phyloP scores from a whole-genome alignment of 345 rosid genomes.

The Draba incana region DNA sequence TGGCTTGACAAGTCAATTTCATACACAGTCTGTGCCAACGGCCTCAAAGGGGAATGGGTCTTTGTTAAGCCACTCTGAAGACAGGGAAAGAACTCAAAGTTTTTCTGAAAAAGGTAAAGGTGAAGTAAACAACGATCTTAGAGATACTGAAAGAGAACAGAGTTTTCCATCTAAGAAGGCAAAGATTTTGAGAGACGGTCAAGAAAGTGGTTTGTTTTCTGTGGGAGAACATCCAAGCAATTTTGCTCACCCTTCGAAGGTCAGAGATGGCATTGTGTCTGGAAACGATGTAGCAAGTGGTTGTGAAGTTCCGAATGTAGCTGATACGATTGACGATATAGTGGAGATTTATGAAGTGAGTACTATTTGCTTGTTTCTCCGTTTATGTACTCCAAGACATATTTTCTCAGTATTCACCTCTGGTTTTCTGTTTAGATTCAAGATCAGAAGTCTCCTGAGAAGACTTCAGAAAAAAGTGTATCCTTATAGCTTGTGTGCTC shows the following conservation, averaged over 20 bases:
- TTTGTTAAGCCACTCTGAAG: constrained; percentile 57
- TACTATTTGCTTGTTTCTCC: constrained; percentile 21
- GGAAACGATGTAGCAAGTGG: constrained; percentile 51
- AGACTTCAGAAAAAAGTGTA: constrained; percentile 61
- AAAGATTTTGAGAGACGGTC: constrained; percentile 51
- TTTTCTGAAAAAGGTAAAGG: constrained; percentile 35
- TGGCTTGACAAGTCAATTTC: constrained; percentile 69
- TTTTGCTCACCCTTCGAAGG: constrained; percentile 39
- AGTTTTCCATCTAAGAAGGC: constrained; percentile 54
- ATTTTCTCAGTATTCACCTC: constrained; percentile 37
- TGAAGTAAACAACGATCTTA: constrained; percentile 37
- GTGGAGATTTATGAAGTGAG: constrained; percentile 90
- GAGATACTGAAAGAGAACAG: constrained; percentile 47
- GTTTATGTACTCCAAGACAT: constrained; percentile 27
- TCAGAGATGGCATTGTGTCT: constrained; percentile 40
- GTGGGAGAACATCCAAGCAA: constrained; percentile 46
- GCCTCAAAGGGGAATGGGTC: constrained; percentile 55
- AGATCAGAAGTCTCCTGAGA: constrained; percentile 65
- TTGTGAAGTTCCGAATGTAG: constrained; percentile 79
- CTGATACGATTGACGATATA: constrained; percentile 90
- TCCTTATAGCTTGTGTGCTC: constrained; percentile 48
- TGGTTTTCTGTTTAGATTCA: constrained; percentile 60
- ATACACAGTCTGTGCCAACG: constrained; percentile 59
- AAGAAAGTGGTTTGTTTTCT: constrained; percentile 38
- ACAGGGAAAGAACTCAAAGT: constrained; percentile 38